phyloP scores from a whole-genome alignment of 2,329 filamentous ascomycete species.

The Nemania abortiva region DNA sequence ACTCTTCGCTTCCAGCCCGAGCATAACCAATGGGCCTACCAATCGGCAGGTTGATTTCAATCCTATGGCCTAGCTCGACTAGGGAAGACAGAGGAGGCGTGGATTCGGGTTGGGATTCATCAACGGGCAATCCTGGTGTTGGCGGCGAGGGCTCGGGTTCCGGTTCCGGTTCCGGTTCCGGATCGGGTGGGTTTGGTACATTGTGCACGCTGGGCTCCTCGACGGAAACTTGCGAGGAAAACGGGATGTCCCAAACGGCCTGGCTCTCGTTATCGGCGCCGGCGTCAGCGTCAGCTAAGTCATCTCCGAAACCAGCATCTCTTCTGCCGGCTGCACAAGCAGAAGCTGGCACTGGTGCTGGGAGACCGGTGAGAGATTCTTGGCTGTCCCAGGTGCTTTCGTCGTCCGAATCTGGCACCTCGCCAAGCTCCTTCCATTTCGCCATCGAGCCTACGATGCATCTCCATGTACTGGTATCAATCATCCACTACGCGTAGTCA shows the following conservation, averaged over 20 bases:
- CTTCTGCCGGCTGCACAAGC: slow-evolving; percentile 13
- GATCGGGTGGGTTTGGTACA: slow-evolving; percentile 34
- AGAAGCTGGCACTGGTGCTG: slow-evolving; percentile 25
- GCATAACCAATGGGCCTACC: background rate
- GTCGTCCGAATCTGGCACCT: slow-evolving; percentile 60
- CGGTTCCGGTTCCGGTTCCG: slow-evolving; percentile 32
- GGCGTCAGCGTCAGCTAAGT: background rate
- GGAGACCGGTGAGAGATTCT: slow-evolving; percentile 46
- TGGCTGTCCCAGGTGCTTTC: slow-evolving; percentile 55
- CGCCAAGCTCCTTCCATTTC: slow-evolving; percentile 59
- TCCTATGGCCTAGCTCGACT: slow-evolving; percentile 29
- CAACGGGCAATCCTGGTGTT: slow-evolving; percentile 8
- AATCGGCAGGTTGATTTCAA: background rate
- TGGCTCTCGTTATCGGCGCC: slow-evolving; percentile 13
- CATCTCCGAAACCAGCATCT: slow-evolving; percentile 8
- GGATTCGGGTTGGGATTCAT: slow-evolving; percentile 39
- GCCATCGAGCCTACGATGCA: slow-evolving; percentile 54
- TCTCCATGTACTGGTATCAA: slow-evolving; percentile 41
- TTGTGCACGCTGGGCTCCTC: slow-evolving; percentile 43
- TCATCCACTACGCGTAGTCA: slow-evolving; percentile 22
- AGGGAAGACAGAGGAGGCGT: slow-evolving; percentile 24
- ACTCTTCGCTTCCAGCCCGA: slow-evolving; percentile 19
- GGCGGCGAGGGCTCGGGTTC: slow-evolving; percentile 43
- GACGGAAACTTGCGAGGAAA: slow-evolving; percentile 44
- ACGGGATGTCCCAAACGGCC: slow-evolving; percentile 51